Base-by-base conservation (phyloP, 805 yeast genomes). In the Saccharomycopsis oosterbeekiorum region DNA sequence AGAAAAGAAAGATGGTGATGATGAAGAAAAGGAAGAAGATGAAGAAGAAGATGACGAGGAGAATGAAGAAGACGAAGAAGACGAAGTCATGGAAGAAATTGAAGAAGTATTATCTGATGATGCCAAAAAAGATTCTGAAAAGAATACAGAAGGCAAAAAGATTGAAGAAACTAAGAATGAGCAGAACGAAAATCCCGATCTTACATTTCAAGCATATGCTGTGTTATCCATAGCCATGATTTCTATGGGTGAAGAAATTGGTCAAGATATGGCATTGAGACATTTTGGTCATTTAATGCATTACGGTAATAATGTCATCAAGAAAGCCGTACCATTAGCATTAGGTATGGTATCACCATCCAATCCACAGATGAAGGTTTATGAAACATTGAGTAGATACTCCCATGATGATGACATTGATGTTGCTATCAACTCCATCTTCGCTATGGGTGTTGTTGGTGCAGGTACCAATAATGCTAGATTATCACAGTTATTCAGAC, bases 401-500 rank as follows among this genome's bases (percentile, higher is more conserved):
- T 90, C 98, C 9, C 99, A 94, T 74, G 99, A 94, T 70, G 85
- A 89, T 61, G 97, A 94, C 73, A 76, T 89, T 67, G 96, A 89
- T 70, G 97, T 94, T 60, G 97, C 98, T 6, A 86, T 86, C 72
- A 94, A 92, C 71, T 91, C 99, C 21, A 91, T 94, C 65, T 93
- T 89, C 69, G 85, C 97, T 54, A 92, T 94, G 98, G 99, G 99
- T 60, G 76, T 94, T 65, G 96, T 93, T 68, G 99, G 99, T 71
- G 94, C 98, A 21, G 99, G 99, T 75, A 94, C 99, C 36, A 93
- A 94, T 75, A 94, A 94, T 72, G 99, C 99, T 8, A 87, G 99
- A 76, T 80, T 94, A 66, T 98, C 98, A 2, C 99, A 94, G 76
- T 80, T 94, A 65, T 80, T 94, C 70, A 84, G 99, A 74, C 98